Percentiles rank a stretch among this genome's conserved stretches.
phyloP scores from a whole-genome alignment of 805 yeast genomes.

The Kazachstania taianensis region DNA sequence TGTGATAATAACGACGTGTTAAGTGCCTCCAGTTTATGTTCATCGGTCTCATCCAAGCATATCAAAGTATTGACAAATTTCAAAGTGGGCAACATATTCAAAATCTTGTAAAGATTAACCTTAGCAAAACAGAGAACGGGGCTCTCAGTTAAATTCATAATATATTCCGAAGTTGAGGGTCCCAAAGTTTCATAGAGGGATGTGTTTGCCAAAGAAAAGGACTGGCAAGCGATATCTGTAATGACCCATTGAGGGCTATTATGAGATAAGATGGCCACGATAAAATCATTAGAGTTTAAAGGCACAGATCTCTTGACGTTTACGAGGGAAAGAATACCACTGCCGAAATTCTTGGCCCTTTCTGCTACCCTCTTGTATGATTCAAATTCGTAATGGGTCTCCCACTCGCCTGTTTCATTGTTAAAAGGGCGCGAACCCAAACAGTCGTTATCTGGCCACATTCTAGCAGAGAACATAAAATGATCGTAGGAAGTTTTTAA shows the following conservation, averaged over 20 bases:
- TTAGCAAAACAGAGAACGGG: constrained; percentile 51
- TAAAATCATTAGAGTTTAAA: constrained; percentile 32
- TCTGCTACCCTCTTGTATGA: constrained; percentile 35
- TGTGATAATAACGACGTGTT: constrained; percentile 21
- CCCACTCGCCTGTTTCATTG: constrained; percentile 30
- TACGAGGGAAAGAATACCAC: constrained; percentile 43
- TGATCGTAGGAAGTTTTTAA: constrained; percentile 37
- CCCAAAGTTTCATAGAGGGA: constrained; percentile 51
- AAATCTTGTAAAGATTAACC: constrained; percentile 38
- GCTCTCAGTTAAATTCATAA: constrained; percentile 48
- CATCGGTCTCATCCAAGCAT: constrained; percentile 40
- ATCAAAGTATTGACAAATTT: constrained; percentile 40
- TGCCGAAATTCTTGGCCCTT: constrained; percentile 40
- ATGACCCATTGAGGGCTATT: constrained; percentile 62
- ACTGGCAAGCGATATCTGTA: constrained; percentile 57
- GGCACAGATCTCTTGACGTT: constrained; percentile 27
- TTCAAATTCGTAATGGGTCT: constrained; percentile 34
- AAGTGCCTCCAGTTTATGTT: constrained; percentile 27
- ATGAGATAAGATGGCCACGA: constrained; percentile 45
- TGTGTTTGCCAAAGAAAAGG: constrained; percentile 45
- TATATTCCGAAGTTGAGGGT: constrained; percentile 51
- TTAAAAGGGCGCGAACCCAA: constrained; percentile 36
- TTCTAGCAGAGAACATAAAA: constrained; percentile 34
- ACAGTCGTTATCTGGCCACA: constrained; percentile 32
- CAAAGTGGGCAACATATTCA: constrained; percentile 36